Evolutionary conservation across 768 basidiomycete genomes (phyloP).

Genomic region (Tricholomella constricta): DNA sequence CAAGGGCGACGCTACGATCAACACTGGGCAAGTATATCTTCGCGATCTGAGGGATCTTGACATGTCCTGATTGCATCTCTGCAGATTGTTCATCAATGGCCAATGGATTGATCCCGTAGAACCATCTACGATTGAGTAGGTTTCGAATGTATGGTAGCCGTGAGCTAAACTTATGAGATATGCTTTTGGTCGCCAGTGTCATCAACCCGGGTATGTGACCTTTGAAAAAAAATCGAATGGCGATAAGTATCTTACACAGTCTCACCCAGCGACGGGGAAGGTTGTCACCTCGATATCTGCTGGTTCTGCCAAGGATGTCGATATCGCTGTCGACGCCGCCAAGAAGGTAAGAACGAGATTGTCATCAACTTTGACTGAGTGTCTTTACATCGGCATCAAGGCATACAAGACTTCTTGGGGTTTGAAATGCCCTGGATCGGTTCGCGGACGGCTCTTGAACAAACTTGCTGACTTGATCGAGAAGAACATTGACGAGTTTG

Average conservation of each 20-base stretch:
- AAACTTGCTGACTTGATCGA: slow-evolving; percentile 35
- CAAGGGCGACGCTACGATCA: slow-evolving; percentile 59
- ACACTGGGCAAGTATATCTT: slow-evolving; percentile 46
- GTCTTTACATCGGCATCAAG: slow-evolving; percentile 8
- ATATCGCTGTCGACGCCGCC: slow-evolving; percentile 61
- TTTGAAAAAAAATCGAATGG: no score
- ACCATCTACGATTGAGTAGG: slow-evolving; percentile 59
- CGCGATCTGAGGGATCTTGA: not conserved
- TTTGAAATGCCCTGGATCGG: slow-evolving; percentile 48
- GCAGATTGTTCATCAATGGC: slow-evolving; percentile 59
- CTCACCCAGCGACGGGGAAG: slow-evolving; percentile 55
- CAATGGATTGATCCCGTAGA: slow-evolving; percentile 55
- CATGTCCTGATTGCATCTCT: not conserved
- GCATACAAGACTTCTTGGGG: slow-evolving; percentile 67
- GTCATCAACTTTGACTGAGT: not conserved
- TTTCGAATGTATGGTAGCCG: no score
- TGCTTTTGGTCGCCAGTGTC: slow-evolving; percentile 10
- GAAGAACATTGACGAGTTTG: slow-evolving; percentile 28
- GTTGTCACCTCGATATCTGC: slow-evolving; percentile 51
- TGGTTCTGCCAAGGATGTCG: slow-evolving; percentile 62
- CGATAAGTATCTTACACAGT: not conserved
- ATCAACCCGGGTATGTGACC: slow-evolving; percentile 29
- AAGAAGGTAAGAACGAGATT: slow-evolving; percentile 38
- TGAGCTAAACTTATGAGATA: not conserved
- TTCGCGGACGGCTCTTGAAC: slow-evolving; percentile 29